Base-by-base conservation (phyloP, 768 basidiomycete species). In the Mycena indigotica region DNA sequence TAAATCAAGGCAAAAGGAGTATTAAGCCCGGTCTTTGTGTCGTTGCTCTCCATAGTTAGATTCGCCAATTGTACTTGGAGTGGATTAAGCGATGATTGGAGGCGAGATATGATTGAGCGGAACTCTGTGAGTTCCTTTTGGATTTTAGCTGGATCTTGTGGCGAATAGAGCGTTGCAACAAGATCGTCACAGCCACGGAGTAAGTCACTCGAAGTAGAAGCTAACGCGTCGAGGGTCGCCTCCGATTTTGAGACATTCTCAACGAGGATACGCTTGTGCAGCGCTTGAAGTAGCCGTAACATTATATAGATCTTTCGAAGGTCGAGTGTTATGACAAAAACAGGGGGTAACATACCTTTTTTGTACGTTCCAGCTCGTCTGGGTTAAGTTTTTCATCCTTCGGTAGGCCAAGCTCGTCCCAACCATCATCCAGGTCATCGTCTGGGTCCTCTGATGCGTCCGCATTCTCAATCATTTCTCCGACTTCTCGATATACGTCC, bases 1-100 rank as follows among this genome's bases (percentile, higher is more conserved):
- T 75, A 69, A 64, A 89, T 79, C 66, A 90, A 87, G 50, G 77
- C 74, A 63, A 89, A 82, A 67, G 88, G 90, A 12, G 78, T 77
- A 46, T 78, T 75, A 65, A 87, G 87, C 87, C 89, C 89, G 65
- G 77, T 84, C 53, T 70, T 70, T 54, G 70, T 75, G 52, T 64
- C 68, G 51, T 65, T 45, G 25, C 53, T 64, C 28, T 70, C 68
- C 17, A 75, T 32, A 16, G 67, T 65, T 49, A 73, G 41, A n/a
- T 53, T 56, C 30, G 67, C 65, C 52, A 77, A 50, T 56, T 70
- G 66, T 41, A 71, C 68, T 44, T 70, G 73, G 45, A 77, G 52
- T 35, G 63, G 64, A 1, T 66, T 48, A 24, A 80, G 29, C 1
- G 57, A 63, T 38, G 66, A 57, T 49, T 73, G 75, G 30, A 88